Percentiles rank a stretch among this genome's conserved stretches.
Evolutionary conservation across 805 yeast species (phyloP).

Genomic region (Saccharomycopsis fibuligera): DNA sequence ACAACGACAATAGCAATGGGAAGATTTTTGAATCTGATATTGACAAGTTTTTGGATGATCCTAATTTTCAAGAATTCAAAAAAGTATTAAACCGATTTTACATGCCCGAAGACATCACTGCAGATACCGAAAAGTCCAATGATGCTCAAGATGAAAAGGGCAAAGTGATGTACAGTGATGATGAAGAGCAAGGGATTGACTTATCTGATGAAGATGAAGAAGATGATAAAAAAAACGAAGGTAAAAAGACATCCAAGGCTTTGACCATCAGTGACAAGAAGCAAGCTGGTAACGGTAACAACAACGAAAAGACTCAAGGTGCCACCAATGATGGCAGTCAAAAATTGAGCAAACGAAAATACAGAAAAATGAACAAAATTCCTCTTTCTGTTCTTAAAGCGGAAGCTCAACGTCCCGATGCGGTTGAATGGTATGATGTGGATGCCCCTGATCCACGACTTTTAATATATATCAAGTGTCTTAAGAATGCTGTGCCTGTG

Average conservation of each 20-base stretch:
- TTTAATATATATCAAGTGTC: constrained; percentile 55
- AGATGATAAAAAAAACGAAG: constrained; percentile 10
- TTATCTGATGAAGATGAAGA: constrained; percentile 24
- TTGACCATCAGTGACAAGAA: background rate
- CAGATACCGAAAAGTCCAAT: constrained; percentile 21
- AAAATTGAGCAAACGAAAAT: constrained; percentile 42
- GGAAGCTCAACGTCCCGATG: constrained; percentile 53
- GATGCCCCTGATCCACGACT: constrained; percentile 77
- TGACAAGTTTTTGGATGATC: constrained; percentile 26
- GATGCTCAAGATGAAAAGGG: constrained; percentile 22
- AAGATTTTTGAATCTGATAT: constrained; percentile 24
- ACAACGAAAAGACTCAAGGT: background rate
- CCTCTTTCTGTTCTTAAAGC: constrained; percentile 66
- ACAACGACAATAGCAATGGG: background rate
- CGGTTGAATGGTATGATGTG: constrained; percentile 82
- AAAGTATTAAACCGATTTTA: constrained; percentile 33
- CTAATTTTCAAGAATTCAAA: constrained; percentile 31
- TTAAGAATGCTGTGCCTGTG: constrained; percentile 63
- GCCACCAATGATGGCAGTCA: background rate
- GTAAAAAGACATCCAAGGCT: constrained; percentile 13
- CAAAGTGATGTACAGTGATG: constrained; percentile 20
- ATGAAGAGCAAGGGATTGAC: constrained; percentile 23
- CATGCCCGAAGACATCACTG: constrained; percentile 22
- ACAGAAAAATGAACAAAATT: constrained; percentile 46
- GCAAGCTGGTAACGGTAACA: too few species aligned